Conservation (phyloP, 2,329 filamentous ascomycete species). For the Polychaeton citri region DNA sequence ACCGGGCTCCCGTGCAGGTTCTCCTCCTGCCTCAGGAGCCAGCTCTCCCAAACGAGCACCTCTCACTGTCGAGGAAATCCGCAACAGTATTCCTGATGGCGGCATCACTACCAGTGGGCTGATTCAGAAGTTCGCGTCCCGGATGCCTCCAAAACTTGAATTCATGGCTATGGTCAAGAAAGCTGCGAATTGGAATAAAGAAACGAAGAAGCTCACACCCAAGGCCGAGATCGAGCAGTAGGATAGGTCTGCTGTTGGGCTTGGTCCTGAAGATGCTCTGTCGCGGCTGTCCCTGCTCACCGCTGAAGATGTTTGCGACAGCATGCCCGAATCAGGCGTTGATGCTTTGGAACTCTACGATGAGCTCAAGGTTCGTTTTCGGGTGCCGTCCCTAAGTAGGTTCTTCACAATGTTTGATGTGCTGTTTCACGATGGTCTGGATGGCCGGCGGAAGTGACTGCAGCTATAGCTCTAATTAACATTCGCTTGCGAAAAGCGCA, state of each 20-base stretch:
- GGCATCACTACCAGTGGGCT: slow-evolving; percentile 31
- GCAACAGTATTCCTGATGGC: slow-evolving; percentile 28
- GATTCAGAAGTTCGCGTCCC: slow-evolving; percentile 27
- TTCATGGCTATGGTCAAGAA: slow-evolving; percentile 33
- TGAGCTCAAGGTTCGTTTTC: too few relatives aligned
- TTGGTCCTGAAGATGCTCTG: not conserved
- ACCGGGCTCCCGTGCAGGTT: slow-evolving; percentile 21
- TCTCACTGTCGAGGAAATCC: slow-evolving; percentile 32
- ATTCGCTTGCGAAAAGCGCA: too few relatives aligned
- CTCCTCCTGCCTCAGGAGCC: slow-evolving; percentile 10
- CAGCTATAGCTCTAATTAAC: too few relatives aligned
- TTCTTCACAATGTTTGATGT: too few relatives aligned
- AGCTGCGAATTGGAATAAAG: slow-evolving; percentile 16
- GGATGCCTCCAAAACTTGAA: slow-evolving; percentile 24
- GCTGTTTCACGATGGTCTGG: too few relatives aligned
- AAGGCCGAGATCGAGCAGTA: slow-evolving; percentile 3
- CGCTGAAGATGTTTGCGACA: too few relatives aligned
- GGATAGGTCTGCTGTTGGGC: not conserved
- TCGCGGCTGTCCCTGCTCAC: too few relatives aligned
- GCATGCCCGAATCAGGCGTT: too few relatives aligned
- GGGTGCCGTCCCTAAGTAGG: too few relatives aligned
- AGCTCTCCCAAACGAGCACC: slow-evolving; percentile 12
- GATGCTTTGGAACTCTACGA: too few relatives aligned
- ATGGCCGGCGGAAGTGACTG: too few relatives aligned
- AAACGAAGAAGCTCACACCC: slow-evolving; percentile 12